A percentile compares a stretch with the other conserved stretches of the same genome.
Conservation (phyloP, 192 early-diverging fungal species). For the Linnemannia zychae region DNA sequence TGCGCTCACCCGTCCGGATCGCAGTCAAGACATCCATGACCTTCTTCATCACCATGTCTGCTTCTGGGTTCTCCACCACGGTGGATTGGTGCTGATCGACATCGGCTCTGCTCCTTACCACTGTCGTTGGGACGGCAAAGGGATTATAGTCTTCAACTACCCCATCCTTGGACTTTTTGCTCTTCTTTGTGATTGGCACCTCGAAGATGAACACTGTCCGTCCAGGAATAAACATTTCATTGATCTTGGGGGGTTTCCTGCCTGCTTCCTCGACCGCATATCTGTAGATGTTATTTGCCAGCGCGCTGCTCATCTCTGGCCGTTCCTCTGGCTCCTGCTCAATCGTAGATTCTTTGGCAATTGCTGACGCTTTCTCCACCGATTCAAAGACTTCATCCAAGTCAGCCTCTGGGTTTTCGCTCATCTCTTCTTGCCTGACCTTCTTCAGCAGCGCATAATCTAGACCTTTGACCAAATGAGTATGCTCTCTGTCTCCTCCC, state of each 20-base stretch:
- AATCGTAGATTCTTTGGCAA: conserved; percentile 12
- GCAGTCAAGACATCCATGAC: conserved; percentile 72
- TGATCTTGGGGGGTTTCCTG: conserved; percentile 61
- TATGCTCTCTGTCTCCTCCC: conserved; percentile 88
- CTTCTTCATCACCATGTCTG: conserved; percentile 80
- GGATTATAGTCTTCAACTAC: conserved; percentile 59
- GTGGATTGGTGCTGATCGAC: conserved; percentile 55
- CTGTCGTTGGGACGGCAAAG: conserved; percentile 76
- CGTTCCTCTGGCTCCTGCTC: conserved; percentile 35
- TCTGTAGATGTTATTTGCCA: conserved; percentile 66
- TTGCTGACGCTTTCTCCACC: conserved; percentile 59
- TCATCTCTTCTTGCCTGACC: conserved; percentile 69
- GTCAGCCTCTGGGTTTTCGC: conserved; percentile 58
- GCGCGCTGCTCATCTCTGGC: conserved; percentile 53
- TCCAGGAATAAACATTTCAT: conserved; percentile 82
- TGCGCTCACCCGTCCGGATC: conserved; percentile 58
- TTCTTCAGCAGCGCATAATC: conserved; percentile 88
- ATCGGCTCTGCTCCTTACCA: conserved; percentile 85
- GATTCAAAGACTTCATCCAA: conserved; percentile 57
- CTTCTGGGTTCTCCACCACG: conserved; percentile 63
- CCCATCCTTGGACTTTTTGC: conserved; percentile 57
- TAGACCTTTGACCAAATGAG: conserved; percentile 94
- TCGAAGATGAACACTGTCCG: conserved; percentile 84
- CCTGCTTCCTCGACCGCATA: conserved; percentile 54
- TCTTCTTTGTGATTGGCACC: conserved; percentile 55